phyloP scores from a whole-genome alignment of 768 basidiomycete species.

The Xanthoconium purpureum region DNA sequence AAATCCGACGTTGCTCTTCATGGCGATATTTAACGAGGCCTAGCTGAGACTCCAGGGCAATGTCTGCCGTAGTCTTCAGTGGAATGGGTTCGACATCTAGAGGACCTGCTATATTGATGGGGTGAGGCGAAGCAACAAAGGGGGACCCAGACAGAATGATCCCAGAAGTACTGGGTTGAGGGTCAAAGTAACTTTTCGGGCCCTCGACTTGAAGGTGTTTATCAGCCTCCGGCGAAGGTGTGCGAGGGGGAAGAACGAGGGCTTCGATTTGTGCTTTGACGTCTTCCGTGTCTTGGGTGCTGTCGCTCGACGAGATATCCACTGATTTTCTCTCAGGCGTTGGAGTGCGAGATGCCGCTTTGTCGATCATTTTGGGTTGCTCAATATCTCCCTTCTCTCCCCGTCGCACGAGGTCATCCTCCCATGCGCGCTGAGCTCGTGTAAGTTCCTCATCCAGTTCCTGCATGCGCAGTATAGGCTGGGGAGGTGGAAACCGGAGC shows the following conservation, averaged over 20 bases:
- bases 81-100: slow-evolving; percentile 40
- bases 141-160: slow-evolving; percentile 29
- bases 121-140: slow-evolving; percentile 32
- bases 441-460: slow-evolving; percentile 79
- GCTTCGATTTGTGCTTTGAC: slow-evolving; percentile 69
- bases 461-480: slow-evolving; percentile 84
- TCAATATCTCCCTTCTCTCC: slow-evolving; percentile 56
- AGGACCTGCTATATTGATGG: slow-evolving; percentile 23
- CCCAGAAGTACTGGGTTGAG: slow-evolving; percentile 30
- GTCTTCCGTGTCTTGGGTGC: slow-evolving; percentile 40
- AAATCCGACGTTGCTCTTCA: slow-evolving; percentile 83
- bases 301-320: slow-evolving; percentile 5
- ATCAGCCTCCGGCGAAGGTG: slow-evolving; percentile 36
- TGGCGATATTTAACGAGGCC: slow-evolving; percentile 74
- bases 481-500: slow-evolving; percentile 87
- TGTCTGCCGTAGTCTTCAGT: slow-evolving; percentile 65
- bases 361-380: slow-evolving; percentile 13
- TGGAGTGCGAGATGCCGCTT: slow-evolving; percentile 26
- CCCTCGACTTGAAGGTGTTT: slow-evolving; percentile 30
- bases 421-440: slow-evolving; percentile 71
- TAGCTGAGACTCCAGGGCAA: slow-evolving; percentile 69
- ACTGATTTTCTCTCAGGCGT: slow-evolving; percentile 26
- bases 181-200: slow-evolving; percentile 44
- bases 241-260: slow-evolving; percentile 37
- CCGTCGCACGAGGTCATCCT: slow-evolving; percentile 77